These are phyloP conservation scores for Acacia pycnantha DNA, from an alignment of 331 rosid species.

Conservation along the genomic window DNA sequence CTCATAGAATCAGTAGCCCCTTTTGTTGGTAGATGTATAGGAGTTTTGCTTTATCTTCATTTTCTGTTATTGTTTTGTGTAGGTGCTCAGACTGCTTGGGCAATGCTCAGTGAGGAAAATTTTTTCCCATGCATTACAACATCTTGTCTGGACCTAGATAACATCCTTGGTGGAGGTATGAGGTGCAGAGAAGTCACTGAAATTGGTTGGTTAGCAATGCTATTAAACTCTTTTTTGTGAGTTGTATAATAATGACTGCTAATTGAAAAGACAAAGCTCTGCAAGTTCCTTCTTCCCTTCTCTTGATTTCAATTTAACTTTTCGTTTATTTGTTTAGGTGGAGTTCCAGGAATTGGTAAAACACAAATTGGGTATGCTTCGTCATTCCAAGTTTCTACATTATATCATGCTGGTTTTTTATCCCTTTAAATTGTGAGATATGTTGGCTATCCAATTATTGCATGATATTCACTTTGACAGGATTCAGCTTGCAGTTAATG, in stretches of 20 bases:
- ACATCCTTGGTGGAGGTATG: conserved; percentile 88
- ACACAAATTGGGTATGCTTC: conserved; percentile 84
- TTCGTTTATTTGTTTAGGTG: conserved; percentile 54
- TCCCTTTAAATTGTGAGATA: not conserved
- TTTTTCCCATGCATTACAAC: conserved; percentile 61
- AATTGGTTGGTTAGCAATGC: conserved; percentile 61
- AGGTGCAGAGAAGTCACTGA: conserved; percentile 88
- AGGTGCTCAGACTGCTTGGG: conserved; percentile 96
- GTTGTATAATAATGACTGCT: not conserved
- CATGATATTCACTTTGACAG: conserved; percentile 42
- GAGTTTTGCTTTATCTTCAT: conserved; percentile 3
- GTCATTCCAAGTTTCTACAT: conserved; percentile 4
- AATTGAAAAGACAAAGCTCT: not conserved
- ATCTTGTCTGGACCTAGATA: conserved; percentile 73
- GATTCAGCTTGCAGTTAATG: conserved; percentile 95
- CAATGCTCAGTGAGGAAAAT: conserved; percentile 77
- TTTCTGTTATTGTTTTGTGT: conserved; percentile 10
- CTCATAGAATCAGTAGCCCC: not conserved
- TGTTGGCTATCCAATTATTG: conserved; percentile 11
- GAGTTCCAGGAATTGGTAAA: conserved; percentile 97
- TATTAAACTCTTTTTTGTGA: not conserved
- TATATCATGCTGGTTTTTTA: not conserved
- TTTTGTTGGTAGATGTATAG: not conserved
- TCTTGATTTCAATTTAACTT: conserved; percentile 11
- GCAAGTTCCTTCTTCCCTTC: conserved; percentile 25